Conservation (phyloP, 257 asterid genomes). For the Solanum appendiculatum region DNA sequence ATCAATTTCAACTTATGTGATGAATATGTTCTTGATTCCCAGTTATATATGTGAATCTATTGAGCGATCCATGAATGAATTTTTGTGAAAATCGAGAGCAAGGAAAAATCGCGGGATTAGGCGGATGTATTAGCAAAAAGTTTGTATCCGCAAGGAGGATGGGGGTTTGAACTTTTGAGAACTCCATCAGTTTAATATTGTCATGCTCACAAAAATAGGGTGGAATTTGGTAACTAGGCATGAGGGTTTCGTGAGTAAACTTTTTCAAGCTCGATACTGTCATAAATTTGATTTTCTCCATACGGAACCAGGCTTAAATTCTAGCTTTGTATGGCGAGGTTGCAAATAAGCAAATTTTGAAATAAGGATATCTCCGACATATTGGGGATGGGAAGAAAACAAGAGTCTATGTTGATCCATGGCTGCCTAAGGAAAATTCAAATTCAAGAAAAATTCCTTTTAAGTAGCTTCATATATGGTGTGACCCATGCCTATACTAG, state of each 20-base stretch:
- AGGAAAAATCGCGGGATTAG: not conserved
- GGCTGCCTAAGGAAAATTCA: too few relatives aligned
- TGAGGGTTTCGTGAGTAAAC: not conserved
- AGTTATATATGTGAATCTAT: not conserved
- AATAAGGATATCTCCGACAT: too few relatives aligned
- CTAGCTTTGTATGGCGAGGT: too few relatives aligned
- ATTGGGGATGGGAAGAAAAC: too few relatives aligned
- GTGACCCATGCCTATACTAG: too few relatives aligned
- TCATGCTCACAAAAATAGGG: not conserved
- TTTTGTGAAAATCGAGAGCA: not conserved
- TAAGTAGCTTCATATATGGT: too few relatives aligned
- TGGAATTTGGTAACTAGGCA: not conserved
- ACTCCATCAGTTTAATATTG: not conserved
- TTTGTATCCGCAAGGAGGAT: not conserved
- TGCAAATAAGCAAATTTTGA: too few relatives aligned
- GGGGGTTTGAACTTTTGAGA: not conserved
- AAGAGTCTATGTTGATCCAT: too few relatives aligned
- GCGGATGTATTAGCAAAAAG: not conserved
- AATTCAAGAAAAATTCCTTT: too few relatives aligned
- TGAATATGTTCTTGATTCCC: not conserved
- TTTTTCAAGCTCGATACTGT: not conserved
- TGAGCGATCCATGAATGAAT: not conserved
- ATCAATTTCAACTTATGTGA: too few relatives aligned
- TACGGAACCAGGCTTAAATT: too few relatives aligned
- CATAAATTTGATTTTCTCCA: not conserved